Percentiles rank a stretch among this genome's conserved stretches.
These are phyloP conservation scores for Termitomyces sp. DNA, from an alignment of 768 basidiomycete species.

Conservation along the genomic window DNA sequence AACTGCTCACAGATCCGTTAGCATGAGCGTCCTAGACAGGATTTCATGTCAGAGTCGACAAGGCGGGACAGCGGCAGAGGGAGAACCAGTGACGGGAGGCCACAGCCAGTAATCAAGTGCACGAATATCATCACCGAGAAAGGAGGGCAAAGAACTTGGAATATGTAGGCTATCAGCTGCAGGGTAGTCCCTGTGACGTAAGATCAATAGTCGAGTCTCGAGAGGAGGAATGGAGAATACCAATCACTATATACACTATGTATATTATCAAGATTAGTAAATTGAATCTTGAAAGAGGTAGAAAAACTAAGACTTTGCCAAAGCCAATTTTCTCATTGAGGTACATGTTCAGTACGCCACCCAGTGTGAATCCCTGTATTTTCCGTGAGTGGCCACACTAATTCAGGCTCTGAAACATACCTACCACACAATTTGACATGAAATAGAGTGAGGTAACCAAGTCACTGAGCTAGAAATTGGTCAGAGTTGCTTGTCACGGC, in stretches of 20 bases:
- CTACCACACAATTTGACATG: slow-evolving; percentile 28
- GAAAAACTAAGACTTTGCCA: slow-evolving; percentile 36
- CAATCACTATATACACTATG: slow-evolving; percentile 21
- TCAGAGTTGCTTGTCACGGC: neutral
- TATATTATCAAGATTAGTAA: neutral
- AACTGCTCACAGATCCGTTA: slow-evolving; percentile 49
- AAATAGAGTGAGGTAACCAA: slow-evolving; percentile 52
- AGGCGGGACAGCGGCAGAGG: neutral
- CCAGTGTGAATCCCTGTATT: slow-evolving; percentile 44
- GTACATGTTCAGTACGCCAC: slow-evolving; percentile 44
- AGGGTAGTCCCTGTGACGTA: slow-evolving; percentile 32
- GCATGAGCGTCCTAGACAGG: slow-evolving; percentile 46
- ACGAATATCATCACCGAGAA: slow-evolving; percentile 48
- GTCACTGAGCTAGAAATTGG: slow-evolving; percentile 34
- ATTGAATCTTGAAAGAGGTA: neutral
- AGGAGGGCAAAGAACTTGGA: slow-evolving; percentile 46
- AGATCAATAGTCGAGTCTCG: neutral
- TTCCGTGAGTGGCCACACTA: neutral
- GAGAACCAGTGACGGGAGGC: slow-evolving; percentile 41
- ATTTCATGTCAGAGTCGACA: neutral
- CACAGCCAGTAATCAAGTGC: slow-evolving; percentile 47
- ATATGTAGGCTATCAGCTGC: slow-evolving; percentile 41
- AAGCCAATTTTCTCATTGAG: slow-evolving; percentile 43
- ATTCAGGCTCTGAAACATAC: neutral
- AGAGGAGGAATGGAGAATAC: slow-evolving; percentile 6